Evolutionary conservation across 305 asterid genomes (phyloP).

Genomic region (Fraxinus sp.): DNA sequence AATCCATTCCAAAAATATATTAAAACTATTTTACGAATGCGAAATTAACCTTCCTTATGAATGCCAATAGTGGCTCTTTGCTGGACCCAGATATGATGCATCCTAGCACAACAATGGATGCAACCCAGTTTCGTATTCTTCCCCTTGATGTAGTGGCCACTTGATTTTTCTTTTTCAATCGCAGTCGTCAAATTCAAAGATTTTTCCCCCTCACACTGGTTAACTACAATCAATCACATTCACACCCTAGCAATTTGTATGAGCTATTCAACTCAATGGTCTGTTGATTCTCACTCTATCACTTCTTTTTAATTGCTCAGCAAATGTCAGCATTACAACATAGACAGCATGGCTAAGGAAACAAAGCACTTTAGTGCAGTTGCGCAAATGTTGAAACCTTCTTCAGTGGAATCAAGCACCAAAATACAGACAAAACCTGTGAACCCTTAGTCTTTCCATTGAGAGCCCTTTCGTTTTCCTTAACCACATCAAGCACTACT

Average conservation of each 20-base stretch:
- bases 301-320: not conserved
- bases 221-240: not conserved
- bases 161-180: not conserved
- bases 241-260: not conserved
- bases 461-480: not conserved
- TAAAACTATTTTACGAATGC: not conserved
- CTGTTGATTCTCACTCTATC: not conserved
- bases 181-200: not conserved
- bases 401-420: not conserved
- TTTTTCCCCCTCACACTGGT: not conserved
- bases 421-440: not conserved
- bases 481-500: not conserved
- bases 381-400: not conserved
- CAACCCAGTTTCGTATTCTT: not conserved
- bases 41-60: not conserved
- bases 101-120: not conserved
- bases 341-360: not conserved
- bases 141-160: not conserved
- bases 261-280: not conserved
- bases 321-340: not conserved
- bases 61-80: not conserved
- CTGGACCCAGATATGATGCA: not conserved
- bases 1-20: constrained; percentile 17
- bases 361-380: not conserved
- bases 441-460: not conserved